Evolutionary conservation across 257 asterid genomes (phyloP).

Genomic region (Przewalskia tangutica): DNA sequence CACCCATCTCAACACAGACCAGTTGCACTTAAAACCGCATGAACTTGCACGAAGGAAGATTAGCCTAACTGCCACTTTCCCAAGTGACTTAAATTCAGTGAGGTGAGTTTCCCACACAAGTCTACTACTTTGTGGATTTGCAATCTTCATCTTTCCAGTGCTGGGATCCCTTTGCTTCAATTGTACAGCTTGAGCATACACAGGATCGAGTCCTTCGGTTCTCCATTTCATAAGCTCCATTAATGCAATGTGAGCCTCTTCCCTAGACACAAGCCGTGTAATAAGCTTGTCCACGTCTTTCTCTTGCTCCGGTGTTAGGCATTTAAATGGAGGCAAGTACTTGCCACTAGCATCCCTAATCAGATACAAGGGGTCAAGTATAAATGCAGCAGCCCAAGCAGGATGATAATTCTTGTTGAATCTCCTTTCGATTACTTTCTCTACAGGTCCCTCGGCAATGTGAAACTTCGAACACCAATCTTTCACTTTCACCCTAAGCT

Average conservation of each 20-base stretch:
- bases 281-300: slow-evolving; percentile 87
- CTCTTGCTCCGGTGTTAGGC: slow-evolving; percentile 75
- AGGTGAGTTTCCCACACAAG: slow-evolving; percentile 95
- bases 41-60: slow-evolving; percentile 82
- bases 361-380: slow-evolving; percentile 82
- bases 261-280: slow-evolving; percentile 72
- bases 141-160: slow-evolving; percentile 78
- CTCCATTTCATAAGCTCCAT: slow-evolving; percentile 99
- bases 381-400: slow-evolving; percentile 95
- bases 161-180: slow-evolving; percentile 69
- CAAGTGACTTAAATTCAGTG: slow-evolving; percentile 62
- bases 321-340: slow-evolving; percentile 88
- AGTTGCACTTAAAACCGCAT: slow-evolving; percentile 52
- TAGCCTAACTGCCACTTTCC: slow-evolving; percentile 87
- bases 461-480: slow-evolving; percentile 84
- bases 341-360: slow-evolving; percentile 75
- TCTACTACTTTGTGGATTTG: slow-evolving; percentile 88
- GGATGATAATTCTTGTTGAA: slow-evolving; percentile 87
- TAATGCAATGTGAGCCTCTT: slow-evolving; percentile 87
- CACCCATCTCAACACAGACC: slow-evolving; percentile 55
- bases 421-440: slow-evolving; percentile 55
- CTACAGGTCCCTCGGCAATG: slow-evolving; percentile 50
- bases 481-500: slow-evolving; percentile 54
- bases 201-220: slow-evolving; percentile 90
- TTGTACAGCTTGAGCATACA: slow-evolving; percentile 93